Conservation (phyloP, 1,139 yeast species). For the Arxiozyma heterogenica region DNA sequence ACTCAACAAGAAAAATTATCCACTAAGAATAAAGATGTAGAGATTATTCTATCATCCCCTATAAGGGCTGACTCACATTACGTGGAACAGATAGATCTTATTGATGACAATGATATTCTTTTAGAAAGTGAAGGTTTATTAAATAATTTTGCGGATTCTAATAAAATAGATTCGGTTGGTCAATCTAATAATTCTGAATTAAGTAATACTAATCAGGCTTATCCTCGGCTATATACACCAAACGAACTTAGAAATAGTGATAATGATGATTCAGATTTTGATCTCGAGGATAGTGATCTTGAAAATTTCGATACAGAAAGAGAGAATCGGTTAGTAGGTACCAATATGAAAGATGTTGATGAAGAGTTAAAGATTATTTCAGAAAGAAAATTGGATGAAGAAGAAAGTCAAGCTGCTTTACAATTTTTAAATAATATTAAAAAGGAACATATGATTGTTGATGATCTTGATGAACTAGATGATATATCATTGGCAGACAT, state of each 20-base stretch:
- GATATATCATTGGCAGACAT: conserved; percentile 14
- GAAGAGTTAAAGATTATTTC: conserved; percentile 28
- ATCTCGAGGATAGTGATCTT: conserved; percentile 25
- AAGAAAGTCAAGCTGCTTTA: conserved; percentile 7
- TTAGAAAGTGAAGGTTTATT: background rate
- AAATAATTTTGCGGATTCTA: background rate
- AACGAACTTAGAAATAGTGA: conserved; percentile 12
- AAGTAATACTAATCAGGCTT: conserved; percentile 8
- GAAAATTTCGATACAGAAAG: conserved; percentile 31
- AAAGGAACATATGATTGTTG: conserved; percentile 6
- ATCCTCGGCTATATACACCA: conserved; percentile 18
- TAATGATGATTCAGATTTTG: conserved; percentile 12
- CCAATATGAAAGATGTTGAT: conserved; percentile 23
- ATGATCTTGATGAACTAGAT: conserved; percentile 13
- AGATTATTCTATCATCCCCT: conserved; percentile 22
- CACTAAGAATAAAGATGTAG: conserved; percentile 7
- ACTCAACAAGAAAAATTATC: conserved; percentile 1
- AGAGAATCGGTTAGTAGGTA: conserved; percentile 21
- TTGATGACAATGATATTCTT: conserved; percentile 5
- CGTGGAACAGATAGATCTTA: conserved; percentile 17
- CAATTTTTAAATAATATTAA: conserved; percentile 9
- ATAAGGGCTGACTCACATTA: conserved; percentile 2
- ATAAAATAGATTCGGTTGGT: background rate
- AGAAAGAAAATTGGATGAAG: conserved; percentile 22
- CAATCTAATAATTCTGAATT: background rate